Evolutionary conservation across 257 asterid genomes (phyloP).

Genomic region (Solanum verrucosum): DNA sequence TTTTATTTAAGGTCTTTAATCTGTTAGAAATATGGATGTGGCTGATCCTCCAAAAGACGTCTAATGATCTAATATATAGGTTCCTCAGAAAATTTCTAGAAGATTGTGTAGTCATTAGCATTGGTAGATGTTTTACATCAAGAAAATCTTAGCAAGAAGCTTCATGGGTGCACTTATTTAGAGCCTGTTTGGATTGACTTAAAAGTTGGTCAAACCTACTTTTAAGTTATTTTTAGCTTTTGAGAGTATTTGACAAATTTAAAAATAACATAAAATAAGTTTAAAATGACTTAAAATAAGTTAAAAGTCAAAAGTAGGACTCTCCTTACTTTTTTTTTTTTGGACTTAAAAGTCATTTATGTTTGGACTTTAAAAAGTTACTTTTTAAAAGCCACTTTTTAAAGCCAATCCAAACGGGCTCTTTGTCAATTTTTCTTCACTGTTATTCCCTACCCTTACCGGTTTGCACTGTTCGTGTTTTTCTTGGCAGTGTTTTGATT

Average conservation of each 20-base stretch:
- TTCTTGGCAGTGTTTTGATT: constrained; percentile 70
- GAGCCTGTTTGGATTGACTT: neutral
- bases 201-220: neutral
- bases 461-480: neutral
- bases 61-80: neutral
- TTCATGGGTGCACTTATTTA: neutral
- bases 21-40: neutral
- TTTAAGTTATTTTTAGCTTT: neutral
- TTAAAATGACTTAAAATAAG: too few relatives aligned
- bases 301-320: neutral
- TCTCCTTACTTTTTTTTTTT: neutral
- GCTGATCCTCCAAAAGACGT: neutral
- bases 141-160: neutral
- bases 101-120: neutral
- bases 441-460: neutral
- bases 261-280: too few relatives aligned
- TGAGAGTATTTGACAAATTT: neutral
- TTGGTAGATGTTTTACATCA: neutral
- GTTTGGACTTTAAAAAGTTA: neutral
- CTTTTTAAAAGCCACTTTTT: neutral
- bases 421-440: neutral
- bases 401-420: neutral
- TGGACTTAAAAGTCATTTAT: too few relatives aligned
- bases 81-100: neutral
- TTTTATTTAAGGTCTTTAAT: neutral